phyloP scores from a whole-genome alignment of 1,284 basidiomycete genomes.

The Anthracocystis panici-leucophaei region DNA sequence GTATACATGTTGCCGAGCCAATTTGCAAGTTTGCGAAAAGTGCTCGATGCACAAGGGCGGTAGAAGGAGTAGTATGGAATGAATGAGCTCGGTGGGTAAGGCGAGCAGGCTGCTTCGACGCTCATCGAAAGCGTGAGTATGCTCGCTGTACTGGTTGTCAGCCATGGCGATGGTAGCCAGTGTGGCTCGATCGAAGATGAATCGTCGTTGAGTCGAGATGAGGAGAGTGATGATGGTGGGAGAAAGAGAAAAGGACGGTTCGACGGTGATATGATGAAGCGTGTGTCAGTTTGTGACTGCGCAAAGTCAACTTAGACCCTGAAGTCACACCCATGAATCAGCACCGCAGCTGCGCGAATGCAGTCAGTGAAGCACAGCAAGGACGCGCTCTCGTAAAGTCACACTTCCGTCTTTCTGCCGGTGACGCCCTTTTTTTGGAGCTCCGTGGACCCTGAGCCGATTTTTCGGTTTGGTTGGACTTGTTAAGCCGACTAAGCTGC shows the following conservation, averaged over 20 bases:
- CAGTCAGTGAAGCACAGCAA: neutral
- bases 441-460: constrained; percentile 17
- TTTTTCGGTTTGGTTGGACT: neutral
- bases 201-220: neutral
- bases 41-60: constrained; percentile 47
- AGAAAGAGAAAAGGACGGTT: neutral
- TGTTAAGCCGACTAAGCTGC: constrained; percentile 6
- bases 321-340: neutral
- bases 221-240: neutral
- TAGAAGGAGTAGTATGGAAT: constrained; percentile 30
- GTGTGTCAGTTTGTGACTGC: constrained; percentile 2
- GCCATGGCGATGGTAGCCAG: neutral
- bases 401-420: neutral
- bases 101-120: constrained; percentile 20
- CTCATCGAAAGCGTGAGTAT: neutral
- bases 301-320: neutral
- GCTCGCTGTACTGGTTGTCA: neutral
- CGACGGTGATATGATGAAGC: neutral
- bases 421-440: neutral
- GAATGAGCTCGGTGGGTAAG: constrained; percentile 44
- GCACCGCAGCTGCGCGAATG: neutral
- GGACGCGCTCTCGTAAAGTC: neutral
- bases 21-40: constrained; percentile 46
- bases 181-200: neutral
- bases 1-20: constrained; percentile 40